Percentiles rank a stretch among this genome's conserved stretches.
Evolutionary conservation across 176 grass and related monocot genomes (phyloP).

Genomic region (Oropetium thomaeum): DNA sequence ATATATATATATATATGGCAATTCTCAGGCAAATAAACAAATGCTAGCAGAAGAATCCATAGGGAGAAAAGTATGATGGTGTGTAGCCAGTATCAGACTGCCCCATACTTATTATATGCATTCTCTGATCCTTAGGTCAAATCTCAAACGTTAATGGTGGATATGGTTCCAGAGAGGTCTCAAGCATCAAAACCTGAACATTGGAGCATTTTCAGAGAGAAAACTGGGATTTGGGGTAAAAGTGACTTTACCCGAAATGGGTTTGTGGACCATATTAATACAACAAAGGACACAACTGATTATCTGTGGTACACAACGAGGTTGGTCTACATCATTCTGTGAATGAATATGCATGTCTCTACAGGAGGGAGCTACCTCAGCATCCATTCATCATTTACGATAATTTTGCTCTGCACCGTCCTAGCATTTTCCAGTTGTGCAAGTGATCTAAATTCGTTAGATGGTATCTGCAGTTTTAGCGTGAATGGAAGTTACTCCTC

Average conservation of each 20-base stretch:
- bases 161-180: conserved; percentile 68
- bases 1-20: neutral
- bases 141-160: conserved; percentile 62
- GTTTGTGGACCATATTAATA: conserved; percentile 96
- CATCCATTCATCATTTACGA: conserved; percentile 17
- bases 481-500: conserved; percentile 48
- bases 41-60: neutral
- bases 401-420: conserved; percentile 13
- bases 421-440: conserved; percentile 20
- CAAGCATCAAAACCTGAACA: conserved; percentile 36
- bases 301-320: conserved; percentile 97
- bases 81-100: neutral
- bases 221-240: conserved; percentile 69
- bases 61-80: neutral
- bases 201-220: conserved; percentile 79
- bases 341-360: conserved; percentile 4
- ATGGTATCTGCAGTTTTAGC: conserved; percentile 55
- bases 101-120: neutral
- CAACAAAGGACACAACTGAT: conserved; percentile 95
- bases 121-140: conserved; percentile 49
- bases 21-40: conserved; percentile 23
- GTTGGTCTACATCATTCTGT: conserved; percentile 35
- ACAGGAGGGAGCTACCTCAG: conserved; percentile 5
- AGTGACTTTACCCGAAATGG: conserved; percentile 53
- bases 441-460: neutral